These are phyloP conservation scores for Podospora fimiseda DNA, from an alignment of 495 filamentous ascomycete species.

Conservation along the genomic window DNA sequence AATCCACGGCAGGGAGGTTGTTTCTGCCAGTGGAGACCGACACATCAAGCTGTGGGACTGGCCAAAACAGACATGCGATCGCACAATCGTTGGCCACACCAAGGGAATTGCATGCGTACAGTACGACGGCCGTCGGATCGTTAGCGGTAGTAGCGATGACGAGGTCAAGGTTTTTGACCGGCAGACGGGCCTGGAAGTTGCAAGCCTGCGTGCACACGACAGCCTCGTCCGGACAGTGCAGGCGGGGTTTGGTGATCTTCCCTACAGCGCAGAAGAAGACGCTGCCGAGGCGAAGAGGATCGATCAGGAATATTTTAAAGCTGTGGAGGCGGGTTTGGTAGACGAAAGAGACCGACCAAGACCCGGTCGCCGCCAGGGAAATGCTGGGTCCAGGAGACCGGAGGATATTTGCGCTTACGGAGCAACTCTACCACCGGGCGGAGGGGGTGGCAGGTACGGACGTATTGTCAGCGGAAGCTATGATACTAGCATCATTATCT, in stretches of 20 bases:
- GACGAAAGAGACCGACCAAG: slow-evolving; percentile 22
- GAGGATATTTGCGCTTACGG: slow-evolving; percentile 71
- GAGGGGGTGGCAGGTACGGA: slow-evolving; percentile 76
- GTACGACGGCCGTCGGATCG: slow-evolving; percentile 92
- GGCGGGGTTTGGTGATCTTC: slow-evolving; percentile 84
- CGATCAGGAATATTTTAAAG: slow-evolving; percentile 64
- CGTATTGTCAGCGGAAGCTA: slow-evolving; percentile 94
- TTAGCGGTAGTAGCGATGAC: slow-evolving; percentile 92
- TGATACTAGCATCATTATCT: slow-evolving; percentile 90
- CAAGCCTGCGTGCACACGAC: slow-evolving; percentile 70
- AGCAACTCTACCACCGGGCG: slow-evolving; percentile 79
- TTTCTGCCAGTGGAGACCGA: slow-evolving; percentile 90
- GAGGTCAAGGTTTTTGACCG: slow-evolving; percentile 92
- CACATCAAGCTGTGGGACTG: slow-evolving; percentile 92
- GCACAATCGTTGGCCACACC: slow-evolving; percentile 75
- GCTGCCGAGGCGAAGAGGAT: slow-evolving; percentile 64
- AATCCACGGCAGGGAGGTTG: slow-evolving; percentile 76
- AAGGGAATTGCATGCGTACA: slow-evolving; percentile 98
- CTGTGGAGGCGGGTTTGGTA: slow-evolving; percentile 55
- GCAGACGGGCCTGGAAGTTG: slow-evolving; percentile 75
- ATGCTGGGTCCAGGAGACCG: slow-evolving; percentile 70
- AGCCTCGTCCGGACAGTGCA: slow-evolving; percentile 92
- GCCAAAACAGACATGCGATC: slow-evolving; percentile 63
- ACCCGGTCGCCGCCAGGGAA: slow-evolving; percentile 47
- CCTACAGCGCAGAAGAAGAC: slow-evolving; percentile 66